phyloP scores from a whole-genome alignment of 371 early-diverging fungal genomes.

The Actinomortierella wolfii region DNA sequence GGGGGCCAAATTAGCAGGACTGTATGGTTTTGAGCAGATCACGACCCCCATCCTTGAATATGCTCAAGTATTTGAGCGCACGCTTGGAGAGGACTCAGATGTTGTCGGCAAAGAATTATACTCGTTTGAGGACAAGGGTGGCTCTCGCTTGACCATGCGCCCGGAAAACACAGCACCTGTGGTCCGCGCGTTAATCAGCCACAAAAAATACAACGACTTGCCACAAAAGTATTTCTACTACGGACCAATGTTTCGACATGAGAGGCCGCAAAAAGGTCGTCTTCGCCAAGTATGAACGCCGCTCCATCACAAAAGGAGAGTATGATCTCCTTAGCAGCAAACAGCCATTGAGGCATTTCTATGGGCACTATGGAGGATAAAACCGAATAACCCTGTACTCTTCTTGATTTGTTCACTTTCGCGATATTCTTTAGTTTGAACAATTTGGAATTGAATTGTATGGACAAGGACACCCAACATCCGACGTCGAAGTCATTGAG shows the following conservation, averaged over 20 bases:
- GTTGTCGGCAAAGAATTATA: slow-evolving; percentile 73
- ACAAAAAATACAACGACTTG: slow-evolving; percentile 38
- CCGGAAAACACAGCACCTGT: slow-evolving; percentile 71
- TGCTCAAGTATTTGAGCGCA: slow-evolving; percentile 60
- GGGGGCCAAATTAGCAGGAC: slow-evolving; percentile 45
- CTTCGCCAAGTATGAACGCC: slow-evolving; percentile 60
- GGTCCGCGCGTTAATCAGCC: slow-evolving; percentile 56
- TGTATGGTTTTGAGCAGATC: slow-evolving; percentile 57
- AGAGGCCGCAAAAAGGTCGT: slow-evolving; percentile 69
- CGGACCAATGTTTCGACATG: slow-evolving; percentile 72
- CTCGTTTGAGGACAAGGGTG: slow-evolving; percentile 60
- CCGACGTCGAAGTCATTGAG: slow-evolving; percentile 62
- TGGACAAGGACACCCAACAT: slow-evolving; percentile 51
- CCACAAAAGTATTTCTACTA: slow-evolving; percentile 59
- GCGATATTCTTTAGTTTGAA: slow-evolving; percentile 54
- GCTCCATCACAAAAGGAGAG: neutral
- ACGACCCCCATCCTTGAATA: slow-evolving; percentile 67
- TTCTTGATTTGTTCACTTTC: neutral
- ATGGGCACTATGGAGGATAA: too few species aligned
- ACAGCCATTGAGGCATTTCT: too few species aligned
- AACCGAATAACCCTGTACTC: too few species aligned
- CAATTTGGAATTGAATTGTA: slow-evolving; percentile 67
- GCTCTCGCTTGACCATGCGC: slow-evolving; percentile 57
- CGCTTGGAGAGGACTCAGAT: slow-evolving; percentile 62
- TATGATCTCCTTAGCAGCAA: slow-evolving; percentile 8